phyloP scores from a whole-genome alignment of 306 rosid genomes.

The Fragaria iinumae region DNA sequence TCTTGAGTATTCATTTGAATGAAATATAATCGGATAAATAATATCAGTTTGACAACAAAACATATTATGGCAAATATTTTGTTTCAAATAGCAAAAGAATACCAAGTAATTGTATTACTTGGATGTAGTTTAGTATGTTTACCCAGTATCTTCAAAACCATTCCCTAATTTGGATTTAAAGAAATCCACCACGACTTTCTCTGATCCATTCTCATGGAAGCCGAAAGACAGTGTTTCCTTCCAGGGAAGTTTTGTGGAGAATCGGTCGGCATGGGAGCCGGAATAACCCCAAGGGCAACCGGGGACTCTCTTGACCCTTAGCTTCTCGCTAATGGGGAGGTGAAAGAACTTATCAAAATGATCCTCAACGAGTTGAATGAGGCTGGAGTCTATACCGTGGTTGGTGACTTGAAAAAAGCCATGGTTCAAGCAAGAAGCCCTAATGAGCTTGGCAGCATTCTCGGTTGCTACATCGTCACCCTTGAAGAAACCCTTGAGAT shows the following conservation, averaged over 20 bases:
- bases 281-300: conserved; percentile 56
- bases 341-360: conserved; percentile 48
- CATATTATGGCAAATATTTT: background rate
- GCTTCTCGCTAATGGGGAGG: conserved; percentile 44
- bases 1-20: too few relatives aligned
- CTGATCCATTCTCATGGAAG: conserved; percentile 19
- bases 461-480: conserved; percentile 46
- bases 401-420: conserved; percentile 76
- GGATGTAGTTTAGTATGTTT: background rate
- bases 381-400: conserved; percentile 55
- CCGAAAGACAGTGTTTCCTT: conserved; percentile 77
- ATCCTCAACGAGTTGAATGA: conserved; percentile 39
- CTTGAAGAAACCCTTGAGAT: conserved; percentile 52
- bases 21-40: too few relatives aligned
- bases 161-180: conserved; percentile 47
- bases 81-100: background rate
- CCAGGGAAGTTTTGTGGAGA: conserved; percentile 69
- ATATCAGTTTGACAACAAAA: too few relatives aligned
- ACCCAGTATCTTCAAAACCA: conserved; percentile 58
- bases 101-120: background rate
- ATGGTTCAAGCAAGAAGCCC: conserved; percentile 49
- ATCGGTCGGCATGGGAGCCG: conserved; percentile 70
- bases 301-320: conserved; percentile 25
- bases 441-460: conserved; percentile 37
- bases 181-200: conserved; percentile 42